phyloP scores from a whole-genome alignment of 2,329 filamentous ascomycete species.

The Colletotrichum aenigma region DNA sequence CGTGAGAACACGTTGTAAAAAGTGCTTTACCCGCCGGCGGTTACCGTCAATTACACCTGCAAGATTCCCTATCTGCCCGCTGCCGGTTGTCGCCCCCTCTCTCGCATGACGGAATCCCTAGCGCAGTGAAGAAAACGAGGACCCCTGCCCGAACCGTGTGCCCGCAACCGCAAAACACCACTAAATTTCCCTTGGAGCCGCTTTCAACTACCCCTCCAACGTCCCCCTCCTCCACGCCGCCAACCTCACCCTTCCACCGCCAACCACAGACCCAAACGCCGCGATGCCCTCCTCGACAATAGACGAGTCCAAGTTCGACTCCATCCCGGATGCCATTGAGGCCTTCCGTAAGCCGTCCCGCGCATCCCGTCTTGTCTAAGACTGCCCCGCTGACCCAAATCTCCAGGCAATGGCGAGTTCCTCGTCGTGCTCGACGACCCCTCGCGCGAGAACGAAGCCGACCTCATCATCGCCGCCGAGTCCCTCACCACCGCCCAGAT shows the following conservation, averaged over 20 bases:
- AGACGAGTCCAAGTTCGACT: conserved; percentile 61
- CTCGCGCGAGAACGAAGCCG: conserved; percentile 95
- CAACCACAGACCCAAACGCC: neutral
- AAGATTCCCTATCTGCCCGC: neutral
- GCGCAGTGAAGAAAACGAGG: neutral
- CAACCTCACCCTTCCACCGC: neutral
- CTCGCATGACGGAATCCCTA: conserved; percentile 7
- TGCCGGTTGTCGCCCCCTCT: neutral
- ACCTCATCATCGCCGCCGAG: conserved; percentile 92
- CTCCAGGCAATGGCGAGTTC: conserved; percentile 79
- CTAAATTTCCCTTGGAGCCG: neutral
- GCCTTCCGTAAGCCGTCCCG: conserved; percentile 60
- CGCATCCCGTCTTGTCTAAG: neutral
- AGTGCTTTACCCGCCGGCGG: neutral
- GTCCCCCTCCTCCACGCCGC: neutral
- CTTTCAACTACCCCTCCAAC: conserved; percentile 9
- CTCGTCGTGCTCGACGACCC: conserved; percentile 94
- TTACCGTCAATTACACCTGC: neutral
- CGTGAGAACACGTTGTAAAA: neutral
- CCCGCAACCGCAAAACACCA: neutral
- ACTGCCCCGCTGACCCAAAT: neutral
- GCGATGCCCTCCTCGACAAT: conserved; percentile 58
- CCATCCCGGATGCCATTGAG: conserved; percentile 67
- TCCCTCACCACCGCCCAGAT: conserved; percentile 87
- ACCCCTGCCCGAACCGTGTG: neutral